Evolutionary conservation across 129 eudicot species (phyloP).

Genomic region (Erigeron canadensis): DNA sequence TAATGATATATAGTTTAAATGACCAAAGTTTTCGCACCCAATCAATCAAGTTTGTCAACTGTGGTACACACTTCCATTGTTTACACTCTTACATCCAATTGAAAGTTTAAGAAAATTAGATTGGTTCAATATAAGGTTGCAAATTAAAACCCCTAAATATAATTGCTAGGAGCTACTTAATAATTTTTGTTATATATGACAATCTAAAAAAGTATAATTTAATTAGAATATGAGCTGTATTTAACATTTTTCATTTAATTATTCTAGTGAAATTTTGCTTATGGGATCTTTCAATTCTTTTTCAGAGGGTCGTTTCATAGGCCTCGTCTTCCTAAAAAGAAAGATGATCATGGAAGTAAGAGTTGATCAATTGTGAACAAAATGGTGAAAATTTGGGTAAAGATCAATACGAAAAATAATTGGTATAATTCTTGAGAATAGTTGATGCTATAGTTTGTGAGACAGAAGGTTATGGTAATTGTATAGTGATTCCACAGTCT

Average conservation of each 20-base stretch:
- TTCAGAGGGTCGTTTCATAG: constrained; percentile 24
- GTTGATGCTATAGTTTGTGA: neutral
- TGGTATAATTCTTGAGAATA: neutral
- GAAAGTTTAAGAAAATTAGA: neutral
- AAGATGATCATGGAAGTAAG: constrained; percentile 17
- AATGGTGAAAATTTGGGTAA: neutral
- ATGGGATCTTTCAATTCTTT: neutral
- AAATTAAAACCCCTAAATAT: too few species aligned
- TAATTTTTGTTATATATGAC: too few species aligned
- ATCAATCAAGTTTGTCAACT: neutral
- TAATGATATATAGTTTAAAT: neutral
- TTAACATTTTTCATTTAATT: too few species aligned
- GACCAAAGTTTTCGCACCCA: neutral
- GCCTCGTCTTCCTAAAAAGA: constrained; percentile 27
- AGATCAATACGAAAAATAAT: neutral
- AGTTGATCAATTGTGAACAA: neutral
- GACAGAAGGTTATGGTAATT: neutral
- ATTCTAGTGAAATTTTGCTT: too few species aligned
- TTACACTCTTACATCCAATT: neutral
- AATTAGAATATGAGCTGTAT: too few species aligned
- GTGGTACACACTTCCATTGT: neutral
- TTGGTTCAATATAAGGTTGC: neutral
- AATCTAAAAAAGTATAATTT: too few species aligned
- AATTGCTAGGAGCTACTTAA: too few species aligned
- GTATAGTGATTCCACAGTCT: neutral